Conservation (phyloP, 106 monocot species). For the Dioscorea dumetorum region DNA sequence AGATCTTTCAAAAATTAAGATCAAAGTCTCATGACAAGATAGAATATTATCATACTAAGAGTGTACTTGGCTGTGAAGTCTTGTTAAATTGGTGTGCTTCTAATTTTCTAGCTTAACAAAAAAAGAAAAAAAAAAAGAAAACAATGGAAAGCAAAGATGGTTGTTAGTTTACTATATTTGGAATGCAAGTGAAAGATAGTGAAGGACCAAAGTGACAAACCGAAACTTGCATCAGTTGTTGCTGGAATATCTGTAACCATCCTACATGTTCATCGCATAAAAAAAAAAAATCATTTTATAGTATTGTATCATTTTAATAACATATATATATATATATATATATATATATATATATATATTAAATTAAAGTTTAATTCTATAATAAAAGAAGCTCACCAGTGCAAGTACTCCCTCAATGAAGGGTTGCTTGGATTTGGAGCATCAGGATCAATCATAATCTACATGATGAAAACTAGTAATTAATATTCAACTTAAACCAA, state of each 20-base stretch:
- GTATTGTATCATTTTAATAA: too few relatives aligned
- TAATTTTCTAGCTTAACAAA: background rate
- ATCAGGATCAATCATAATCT: slow-evolving; percentile 10
- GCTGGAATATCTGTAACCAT: slow-evolving; percentile 8
- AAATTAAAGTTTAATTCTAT: background rate
- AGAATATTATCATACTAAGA: too few relatives aligned
- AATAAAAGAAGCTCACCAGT: background rate
- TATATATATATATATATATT: background rate
- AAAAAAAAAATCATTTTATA: too few relatives aligned
- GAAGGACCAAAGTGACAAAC: background rate
- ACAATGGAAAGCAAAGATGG: background rate
- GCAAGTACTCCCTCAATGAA: slow-evolving; percentile 5
- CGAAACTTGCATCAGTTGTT: slow-evolving; percentile 2
- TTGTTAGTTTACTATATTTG: background rate
- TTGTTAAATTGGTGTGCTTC: background rate
- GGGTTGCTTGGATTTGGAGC: slow-evolving; percentile 7
- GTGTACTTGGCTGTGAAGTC: background rate
- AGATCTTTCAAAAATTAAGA: too few relatives aligned
- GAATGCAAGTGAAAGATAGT: background rate
- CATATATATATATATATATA: too few relatives aligned
- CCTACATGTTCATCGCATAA: background rate
- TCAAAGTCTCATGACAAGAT: too few relatives aligned
- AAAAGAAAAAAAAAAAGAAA: too few relatives aligned
- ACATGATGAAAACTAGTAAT: background rate
- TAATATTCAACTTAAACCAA: background rate